These are phyloP conservation scores for Geotrichum bryndzae DNA, from an alignment of 1,139 yeast species.

Conservation along the genomic window DNA sequence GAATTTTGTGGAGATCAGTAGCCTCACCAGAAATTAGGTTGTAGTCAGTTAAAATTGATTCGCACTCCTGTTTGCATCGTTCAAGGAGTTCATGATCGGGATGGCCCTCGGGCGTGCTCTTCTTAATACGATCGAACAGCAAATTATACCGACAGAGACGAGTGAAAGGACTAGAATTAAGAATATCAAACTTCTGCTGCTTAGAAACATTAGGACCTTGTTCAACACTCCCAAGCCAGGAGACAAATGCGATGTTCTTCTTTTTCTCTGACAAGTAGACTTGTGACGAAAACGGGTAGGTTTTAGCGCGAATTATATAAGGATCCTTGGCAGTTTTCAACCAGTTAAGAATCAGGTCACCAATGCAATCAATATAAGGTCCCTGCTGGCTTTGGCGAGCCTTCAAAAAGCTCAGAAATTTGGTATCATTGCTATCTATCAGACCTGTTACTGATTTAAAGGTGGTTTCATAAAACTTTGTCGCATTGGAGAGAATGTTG, in stretches of 20 bases:
- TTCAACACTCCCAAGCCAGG: constrained; percentile 46
- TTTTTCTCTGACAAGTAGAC: constrained; percentile 37
- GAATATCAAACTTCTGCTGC: constrained; percentile 51
- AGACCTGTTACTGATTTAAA: constrained; percentile 58
- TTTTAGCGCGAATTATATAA: constrained; percentile 52
- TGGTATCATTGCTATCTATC: constrained; percentile 51
- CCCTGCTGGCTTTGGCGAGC: constrained; percentile 52
- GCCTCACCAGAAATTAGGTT: constrained; percentile 42
- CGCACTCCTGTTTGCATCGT: constrained; percentile 49
- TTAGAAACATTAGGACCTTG: constrained; percentile 38
- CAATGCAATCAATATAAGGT: constrained; percentile 59
- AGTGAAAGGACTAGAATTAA: constrained; percentile 44
- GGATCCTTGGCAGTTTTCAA: constrained; percentile 50
- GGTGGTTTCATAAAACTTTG: constrained; percentile 55
- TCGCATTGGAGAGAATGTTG: constrained; percentile 43
- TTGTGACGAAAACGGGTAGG: constrained; percentile 34
- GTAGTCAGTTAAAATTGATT: constrained; percentile 43
- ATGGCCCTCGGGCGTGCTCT: constrained; percentile 46
- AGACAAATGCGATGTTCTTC: constrained; percentile 44
- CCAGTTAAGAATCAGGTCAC: constrained; percentile 64
- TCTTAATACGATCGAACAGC: constrained; percentile 54
- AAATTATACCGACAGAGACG: constrained; percentile 67
- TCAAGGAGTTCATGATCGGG: constrained; percentile 52
- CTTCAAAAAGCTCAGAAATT: constrained; percentile 52
- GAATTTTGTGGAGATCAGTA: constrained; percentile 40